Percentiles rank a stretch among this genome's conserved stretches.
Conservation (phyloP, 306 rosid species). For the Malus sylvestris region DNA sequence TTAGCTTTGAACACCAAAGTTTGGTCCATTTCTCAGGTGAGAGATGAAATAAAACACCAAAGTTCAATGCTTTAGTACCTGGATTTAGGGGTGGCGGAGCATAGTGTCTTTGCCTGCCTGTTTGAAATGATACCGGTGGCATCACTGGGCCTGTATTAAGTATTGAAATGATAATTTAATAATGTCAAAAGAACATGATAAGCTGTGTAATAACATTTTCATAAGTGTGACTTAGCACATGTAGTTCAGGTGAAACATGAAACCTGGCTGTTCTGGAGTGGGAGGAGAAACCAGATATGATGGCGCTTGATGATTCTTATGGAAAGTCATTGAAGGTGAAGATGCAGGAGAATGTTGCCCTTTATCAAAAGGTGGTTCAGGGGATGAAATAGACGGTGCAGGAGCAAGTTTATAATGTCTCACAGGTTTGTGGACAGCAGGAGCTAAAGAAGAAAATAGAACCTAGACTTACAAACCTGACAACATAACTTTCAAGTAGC, state of each 20-base stretch:
- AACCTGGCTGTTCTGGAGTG: slow-evolving; percentile 46
- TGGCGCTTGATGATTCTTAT: slow-evolving; percentile 50
- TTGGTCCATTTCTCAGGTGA: background rate
- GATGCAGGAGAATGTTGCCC: slow-evolving; percentile 39
- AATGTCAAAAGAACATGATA: background rate
- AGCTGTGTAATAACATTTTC: background rate
- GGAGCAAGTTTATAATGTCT: slow-evolving; percentile 37
- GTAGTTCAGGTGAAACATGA: slow-evolving; percentile 7
- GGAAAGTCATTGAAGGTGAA: slow-evolving; percentile 28
- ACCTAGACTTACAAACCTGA: slow-evolving; percentile 6
- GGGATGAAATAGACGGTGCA: slow-evolving; percentile 34
- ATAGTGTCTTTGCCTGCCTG: slow-evolving; percentile 26
- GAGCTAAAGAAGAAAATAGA: slow-evolving; percentile 36
- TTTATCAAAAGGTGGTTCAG: slow-evolving; percentile 35
- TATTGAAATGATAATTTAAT: background rate
- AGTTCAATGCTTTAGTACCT: slow-evolving; percentile 34
- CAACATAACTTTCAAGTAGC: background rate
- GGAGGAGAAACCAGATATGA: slow-evolving; percentile 49
- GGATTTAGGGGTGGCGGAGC: slow-evolving; percentile 52
- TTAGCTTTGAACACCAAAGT: background rate
- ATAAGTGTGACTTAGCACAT: background rate
- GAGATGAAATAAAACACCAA: slow-evolving; percentile 2
- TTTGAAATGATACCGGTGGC: slow-evolving; percentile 40
- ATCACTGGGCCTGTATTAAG: slow-evolving; percentile 37
- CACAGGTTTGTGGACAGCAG: slow-evolving; percentile 30